phyloP scores from a whole-genome alignment of 202 grass and related monocot species.

The Musa balbisiana region DNA sequence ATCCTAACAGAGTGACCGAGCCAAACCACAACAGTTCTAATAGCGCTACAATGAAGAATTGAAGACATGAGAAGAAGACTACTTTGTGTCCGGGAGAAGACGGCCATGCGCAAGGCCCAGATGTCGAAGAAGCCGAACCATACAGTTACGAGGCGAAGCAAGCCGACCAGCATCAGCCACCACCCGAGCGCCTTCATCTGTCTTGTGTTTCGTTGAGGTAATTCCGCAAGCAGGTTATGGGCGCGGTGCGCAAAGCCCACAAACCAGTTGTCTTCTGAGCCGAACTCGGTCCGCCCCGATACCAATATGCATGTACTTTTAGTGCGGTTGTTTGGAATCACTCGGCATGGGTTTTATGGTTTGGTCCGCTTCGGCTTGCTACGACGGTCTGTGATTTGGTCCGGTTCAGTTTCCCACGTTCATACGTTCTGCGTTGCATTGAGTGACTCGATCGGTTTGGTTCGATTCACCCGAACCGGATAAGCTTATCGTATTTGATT shows the following conservation, averaged over 20 bases:
- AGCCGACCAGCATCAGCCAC: conserved; percentile 78
- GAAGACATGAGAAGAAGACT: neutral
- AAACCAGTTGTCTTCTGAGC: neutral
- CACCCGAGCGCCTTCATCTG: conserved; percentile 47
- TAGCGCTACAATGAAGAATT: neutral
- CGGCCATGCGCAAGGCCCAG: conserved; percentile 78
- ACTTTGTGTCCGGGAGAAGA: conserved; percentile 81
- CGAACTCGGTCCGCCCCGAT: too few species aligned
- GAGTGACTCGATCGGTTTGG: too few species aligned
- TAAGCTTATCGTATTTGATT: too few species aligned
- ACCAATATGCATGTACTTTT: too few species aligned
- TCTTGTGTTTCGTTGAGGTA: conserved; percentile 12
- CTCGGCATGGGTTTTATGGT: too few species aligned
- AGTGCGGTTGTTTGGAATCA: too few species aligned
- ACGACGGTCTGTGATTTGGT: too few species aligned
- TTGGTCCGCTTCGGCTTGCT: too few species aligned
- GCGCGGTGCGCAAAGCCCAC: neutral
- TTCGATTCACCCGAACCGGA: too few species aligned
- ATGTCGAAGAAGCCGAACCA: conserved; percentile 94
- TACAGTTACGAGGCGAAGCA: conserved; percentile 53
- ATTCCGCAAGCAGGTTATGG: conserved; percentile 6
- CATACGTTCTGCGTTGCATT: too few species aligned
- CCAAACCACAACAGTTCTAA: neutral
- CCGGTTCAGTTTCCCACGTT: too few species aligned
- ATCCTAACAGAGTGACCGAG: too few species aligned